These are phyloP conservation scores for Cutaneotrichosporon cavernicola DNA, from an alignment of 1,284 basidiomycete species.

Conservation along the genomic window DNA sequence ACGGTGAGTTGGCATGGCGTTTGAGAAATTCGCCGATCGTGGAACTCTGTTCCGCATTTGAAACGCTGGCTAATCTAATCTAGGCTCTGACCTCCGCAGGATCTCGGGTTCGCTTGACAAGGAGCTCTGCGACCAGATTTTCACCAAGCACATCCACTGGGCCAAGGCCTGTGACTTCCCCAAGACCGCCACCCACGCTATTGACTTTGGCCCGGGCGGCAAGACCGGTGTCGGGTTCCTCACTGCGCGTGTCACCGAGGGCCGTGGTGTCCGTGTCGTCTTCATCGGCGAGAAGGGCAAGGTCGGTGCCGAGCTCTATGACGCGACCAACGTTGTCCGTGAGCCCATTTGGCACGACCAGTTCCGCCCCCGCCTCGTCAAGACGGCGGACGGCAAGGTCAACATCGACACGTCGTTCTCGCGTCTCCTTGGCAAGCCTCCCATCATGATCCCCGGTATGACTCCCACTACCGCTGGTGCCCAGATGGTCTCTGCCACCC, in stretches of 20 bases:
- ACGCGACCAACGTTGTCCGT: conserved; percentile 63
- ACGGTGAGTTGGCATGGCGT: conserved; percentile 60
- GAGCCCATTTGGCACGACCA: conserved; percentile 91
- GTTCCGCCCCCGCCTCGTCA: conserved; percentile 79
- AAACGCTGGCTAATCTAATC: conserved; percentile 27
- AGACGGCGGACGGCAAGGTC: conserved; percentile 84
- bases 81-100: conserved; percentile 77
- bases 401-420: conserved; percentile 96
- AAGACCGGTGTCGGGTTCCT: conserved; percentile 88
- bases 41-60: background rate
- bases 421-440: conserved; percentile 88
- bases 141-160: conserved; percentile 91
- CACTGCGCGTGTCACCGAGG: conserved; percentile 85
- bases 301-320: conserved; percentile 80
- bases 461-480: conserved; percentile 90
- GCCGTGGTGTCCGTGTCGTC: conserved; percentile 85
- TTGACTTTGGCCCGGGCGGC: conserved; percentile 96
- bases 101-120: conserved; percentile 67
- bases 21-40: conserved; percentile 24
- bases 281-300: conserved; percentile 82
- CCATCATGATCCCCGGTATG: conserved; percentile 99
- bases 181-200: conserved; percentile 81
- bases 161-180: conserved; percentile 83
- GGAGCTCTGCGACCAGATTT: conserved; percentile 88
- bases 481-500: conserved; percentile 85